Evolutionary conservation across 768 basidiomycete genomes (phyloP).

Genomic region (Pleurotus eryngii): DNA sequence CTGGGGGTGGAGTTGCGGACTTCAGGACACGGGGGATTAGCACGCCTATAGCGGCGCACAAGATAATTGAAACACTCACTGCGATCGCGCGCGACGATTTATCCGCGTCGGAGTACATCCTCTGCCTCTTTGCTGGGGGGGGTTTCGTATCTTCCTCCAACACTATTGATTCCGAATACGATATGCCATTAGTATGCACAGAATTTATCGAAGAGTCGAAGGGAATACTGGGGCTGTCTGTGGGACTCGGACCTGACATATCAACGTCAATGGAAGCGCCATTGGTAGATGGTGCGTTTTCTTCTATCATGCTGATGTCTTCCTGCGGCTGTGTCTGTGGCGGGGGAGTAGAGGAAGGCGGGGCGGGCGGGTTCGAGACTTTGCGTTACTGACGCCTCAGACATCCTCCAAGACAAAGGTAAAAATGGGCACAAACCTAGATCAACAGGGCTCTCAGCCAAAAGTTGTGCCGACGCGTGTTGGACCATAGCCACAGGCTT

Average conservation of each 20-base stretch:
- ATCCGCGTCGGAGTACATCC: constrained; percentile 75
- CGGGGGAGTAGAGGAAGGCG: constrained; percentile 43
- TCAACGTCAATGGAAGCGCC: constrained; percentile 9
- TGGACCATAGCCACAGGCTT: constrained; percentile 36
- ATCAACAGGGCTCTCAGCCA: constrained; percentile 42
- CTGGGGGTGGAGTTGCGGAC: constrained; percentile 76
- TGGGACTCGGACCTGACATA: constrained; percentile 31
- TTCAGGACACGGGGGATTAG: constrained; percentile 50
- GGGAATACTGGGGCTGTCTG: constrained; percentile 32
- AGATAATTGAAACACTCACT: constrained; percentile 42
- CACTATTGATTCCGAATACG: constrained; percentile 24
- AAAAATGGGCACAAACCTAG: constrained; percentile 41
- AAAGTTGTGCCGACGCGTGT: constrained; percentile 41
- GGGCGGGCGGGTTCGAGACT: constrained; percentile 42
- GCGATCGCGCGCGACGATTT: constrained; percentile 68
- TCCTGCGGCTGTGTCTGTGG: constrained; percentile 39
- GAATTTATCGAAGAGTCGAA: constrained; percentile 37
- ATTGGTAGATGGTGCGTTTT: constrained; percentile 12
- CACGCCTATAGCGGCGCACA: constrained; percentile 52
- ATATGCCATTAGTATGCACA: constrained; percentile 31
- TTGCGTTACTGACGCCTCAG: constrained; percentile 15
- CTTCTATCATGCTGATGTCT: constrained; percentile 60
- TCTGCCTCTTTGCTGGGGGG: constrained; percentile 80
- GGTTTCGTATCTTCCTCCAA: constrained; percentile 61
- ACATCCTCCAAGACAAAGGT: constrained; percentile 14